A percentile compares a stretch with the other conserved stretches of the same genome.
Evolutionary conservation across 805 yeast species (phyloP).

Genomic region (Pichia nanzhaoensis): DNA sequence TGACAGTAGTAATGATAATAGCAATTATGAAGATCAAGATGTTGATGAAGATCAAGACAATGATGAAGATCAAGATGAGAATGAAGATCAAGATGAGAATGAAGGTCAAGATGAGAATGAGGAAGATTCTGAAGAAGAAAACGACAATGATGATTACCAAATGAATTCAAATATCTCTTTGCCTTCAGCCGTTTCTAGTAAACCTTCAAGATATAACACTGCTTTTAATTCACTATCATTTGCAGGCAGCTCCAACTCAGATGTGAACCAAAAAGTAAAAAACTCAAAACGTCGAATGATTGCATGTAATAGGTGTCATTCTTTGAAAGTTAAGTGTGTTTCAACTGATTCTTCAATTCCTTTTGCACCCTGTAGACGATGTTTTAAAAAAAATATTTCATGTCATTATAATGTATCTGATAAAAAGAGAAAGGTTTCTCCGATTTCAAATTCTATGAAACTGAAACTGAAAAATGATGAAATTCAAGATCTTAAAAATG

Average conservation of each 20-base stretch:
- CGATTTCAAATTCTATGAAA: slow-evolving; percentile 11
- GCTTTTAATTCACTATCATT: background rate
- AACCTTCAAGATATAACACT: background rate
- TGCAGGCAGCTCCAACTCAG: too few species aligned
- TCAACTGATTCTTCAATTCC: slow-evolving; percentile 58
- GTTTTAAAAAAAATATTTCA: slow-evolving; percentile 51
- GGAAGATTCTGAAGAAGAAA: background rate
- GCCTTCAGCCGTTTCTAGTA: too few species aligned
- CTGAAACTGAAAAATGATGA: slow-evolving; percentile 25
- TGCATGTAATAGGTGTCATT: slow-evolving; percentile 72
- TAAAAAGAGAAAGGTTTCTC: slow-evolving; percentile 31
- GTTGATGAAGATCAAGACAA: background rate
- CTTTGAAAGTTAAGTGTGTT: slow-evolving; percentile 77
- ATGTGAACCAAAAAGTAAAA: background rate
- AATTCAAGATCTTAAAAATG: slow-evolving; percentile 17
- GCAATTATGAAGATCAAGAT: background rate
- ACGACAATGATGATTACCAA: background rate
- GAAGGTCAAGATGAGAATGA: background rate
- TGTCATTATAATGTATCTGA: slow-evolving; percentile 65
- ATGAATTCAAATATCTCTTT: too few species aligned
- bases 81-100: background rate
- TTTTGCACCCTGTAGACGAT: slow-evolving; percentile 64
- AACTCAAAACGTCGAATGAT: slow-evolving; percentile 37
- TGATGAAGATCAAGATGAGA: background rate
- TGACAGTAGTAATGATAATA: background rate